A percentile compares a stretch with the other conserved stretches of the same genome.
Evolutionary conservation across 179 eudicot genomes (phyloP).

Genomic region (Monotropa hypopitys): DNA sequence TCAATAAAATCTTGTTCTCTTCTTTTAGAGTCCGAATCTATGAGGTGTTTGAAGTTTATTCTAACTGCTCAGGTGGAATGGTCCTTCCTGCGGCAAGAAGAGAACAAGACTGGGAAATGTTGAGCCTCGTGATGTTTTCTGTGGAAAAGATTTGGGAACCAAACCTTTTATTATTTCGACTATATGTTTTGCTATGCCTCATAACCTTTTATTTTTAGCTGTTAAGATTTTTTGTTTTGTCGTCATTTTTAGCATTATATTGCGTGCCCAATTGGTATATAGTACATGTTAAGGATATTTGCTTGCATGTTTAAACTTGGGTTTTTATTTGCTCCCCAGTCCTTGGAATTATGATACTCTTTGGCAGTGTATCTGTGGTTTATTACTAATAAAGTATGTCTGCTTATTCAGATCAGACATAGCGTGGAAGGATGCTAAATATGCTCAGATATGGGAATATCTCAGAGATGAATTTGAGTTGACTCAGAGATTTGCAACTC

Average conservation of each 20-base stretch:
- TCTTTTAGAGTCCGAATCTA: not conserved
- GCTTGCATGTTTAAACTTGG: not conserved
- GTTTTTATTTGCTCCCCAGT: not conserved
- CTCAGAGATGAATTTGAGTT: conserved; percentile 89
- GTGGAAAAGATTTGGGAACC: not conserved
- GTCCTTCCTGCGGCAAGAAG: not conserved
- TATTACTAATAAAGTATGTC: conserved; percentile 8
- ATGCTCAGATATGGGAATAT: conserved; percentile 97
- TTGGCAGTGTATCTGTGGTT: no score
- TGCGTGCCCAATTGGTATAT: not conserved
- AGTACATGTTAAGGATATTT: not conserved
- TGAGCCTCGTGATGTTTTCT: not conserved
- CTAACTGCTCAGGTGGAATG: not conserved
- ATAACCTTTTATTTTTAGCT: not conserved
- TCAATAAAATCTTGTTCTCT: not conserved
- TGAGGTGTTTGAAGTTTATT: not conserved
- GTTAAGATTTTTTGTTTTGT: not conserved
- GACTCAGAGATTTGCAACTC: conserved; percentile 94
- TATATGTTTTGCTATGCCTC: not conserved
- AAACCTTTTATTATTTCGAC: not conserved
- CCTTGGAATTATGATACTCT: not conserved
- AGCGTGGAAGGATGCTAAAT: conserved; percentile 97
- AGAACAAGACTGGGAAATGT: not conserved
- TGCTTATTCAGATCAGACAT: conserved; percentile 64
- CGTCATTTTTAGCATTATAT: not conserved